Evolutionary conservation across 2,329 filamentous ascomycete genomes (phyloP).

Genomic region (Colletotrichum cordylinicola): DNA sequence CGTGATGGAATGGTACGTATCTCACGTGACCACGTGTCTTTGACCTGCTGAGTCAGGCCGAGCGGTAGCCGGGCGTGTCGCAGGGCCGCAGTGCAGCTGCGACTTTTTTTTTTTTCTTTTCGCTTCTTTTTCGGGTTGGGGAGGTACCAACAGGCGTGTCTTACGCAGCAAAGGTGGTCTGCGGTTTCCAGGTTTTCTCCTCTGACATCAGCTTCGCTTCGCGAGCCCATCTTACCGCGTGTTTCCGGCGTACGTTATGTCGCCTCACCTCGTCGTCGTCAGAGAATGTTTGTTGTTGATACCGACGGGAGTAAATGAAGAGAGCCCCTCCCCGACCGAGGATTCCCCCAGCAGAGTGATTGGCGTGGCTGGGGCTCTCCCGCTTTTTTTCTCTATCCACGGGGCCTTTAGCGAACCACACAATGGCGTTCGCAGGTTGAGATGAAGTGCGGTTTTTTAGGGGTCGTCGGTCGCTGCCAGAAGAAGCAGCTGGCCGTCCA

Average conservation of each 20-base stretch:
- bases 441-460: not conserved
- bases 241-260: not conserved
- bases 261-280: not conserved
- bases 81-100: not conserved
- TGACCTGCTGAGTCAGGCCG: conserved; percentile 22
- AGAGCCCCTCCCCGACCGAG: not conserved
- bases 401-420: not conserved
- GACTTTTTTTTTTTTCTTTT: not conserved
- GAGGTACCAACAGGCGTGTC: not conserved
- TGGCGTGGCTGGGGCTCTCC: not conserved
- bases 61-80: conserved; percentile 12
- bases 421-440: not conserved
- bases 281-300: not conserved
- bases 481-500: not conserved
- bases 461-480: not conserved
- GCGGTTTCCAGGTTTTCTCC: not conserved
- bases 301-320: not conserved
- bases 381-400: not conserved
- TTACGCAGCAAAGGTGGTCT: not conserved
- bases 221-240: not conserved
- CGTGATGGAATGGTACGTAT: not conserved
- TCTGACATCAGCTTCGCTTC: not conserved
- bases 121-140: not conserved
- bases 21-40: conserved; percentile 20
- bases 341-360: not conserved